Conservation (phyloP, 768 basidiomycete genomes). For the Cyathus striatus region DNA sequence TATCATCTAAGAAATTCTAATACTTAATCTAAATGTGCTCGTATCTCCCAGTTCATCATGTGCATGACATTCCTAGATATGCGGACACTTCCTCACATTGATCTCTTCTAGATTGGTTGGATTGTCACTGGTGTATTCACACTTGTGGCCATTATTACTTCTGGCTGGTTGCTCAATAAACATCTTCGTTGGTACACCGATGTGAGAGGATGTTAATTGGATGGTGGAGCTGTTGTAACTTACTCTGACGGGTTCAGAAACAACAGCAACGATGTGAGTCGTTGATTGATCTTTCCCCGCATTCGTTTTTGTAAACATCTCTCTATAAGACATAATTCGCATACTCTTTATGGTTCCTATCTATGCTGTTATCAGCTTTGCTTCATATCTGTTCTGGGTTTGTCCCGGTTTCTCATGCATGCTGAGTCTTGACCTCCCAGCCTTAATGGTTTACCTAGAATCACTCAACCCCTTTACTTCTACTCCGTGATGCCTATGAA, state of each 20-base stretch:
- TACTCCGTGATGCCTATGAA: slow-evolving; percentile 73
- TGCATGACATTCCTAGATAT: too few species aligned
- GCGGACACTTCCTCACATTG: too few species aligned
- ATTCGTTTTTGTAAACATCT: neutral
- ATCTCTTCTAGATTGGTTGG: slow-evolving; percentile 70
- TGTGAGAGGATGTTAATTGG: slow-evolving; percentile 29
- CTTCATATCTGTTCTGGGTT: slow-evolving; percentile 72
- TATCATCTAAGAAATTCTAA: too few species aligned
- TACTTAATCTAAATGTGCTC: too few species aligned
- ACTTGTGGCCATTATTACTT: slow-evolving; percentile 46
- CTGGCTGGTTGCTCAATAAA: slow-evolving; percentile 70
- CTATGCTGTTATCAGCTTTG: slow-evolving; percentile 63
- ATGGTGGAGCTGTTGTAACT: neutral
- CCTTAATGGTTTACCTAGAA: too few species aligned
- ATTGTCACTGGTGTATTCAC: slow-evolving; percentile 58
- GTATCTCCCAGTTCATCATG: too few species aligned
- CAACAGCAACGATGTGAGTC: slow-evolving; percentile 60
- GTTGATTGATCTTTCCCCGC: neutral
- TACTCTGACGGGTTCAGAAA: slow-evolving; percentile 36
- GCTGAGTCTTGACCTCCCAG: too few species aligned
- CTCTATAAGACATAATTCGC: slow-evolving; percentile 58
- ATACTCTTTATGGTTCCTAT: slow-evolving; percentile 76
- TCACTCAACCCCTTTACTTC: slow-evolving; percentile 62
- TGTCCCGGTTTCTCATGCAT: slow-evolving; percentile 8
- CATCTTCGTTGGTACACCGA: slow-evolving; percentile 72